Base-by-base conservation (phyloP, 163 green algal species). In the Chlorella variabilis region DNA sequence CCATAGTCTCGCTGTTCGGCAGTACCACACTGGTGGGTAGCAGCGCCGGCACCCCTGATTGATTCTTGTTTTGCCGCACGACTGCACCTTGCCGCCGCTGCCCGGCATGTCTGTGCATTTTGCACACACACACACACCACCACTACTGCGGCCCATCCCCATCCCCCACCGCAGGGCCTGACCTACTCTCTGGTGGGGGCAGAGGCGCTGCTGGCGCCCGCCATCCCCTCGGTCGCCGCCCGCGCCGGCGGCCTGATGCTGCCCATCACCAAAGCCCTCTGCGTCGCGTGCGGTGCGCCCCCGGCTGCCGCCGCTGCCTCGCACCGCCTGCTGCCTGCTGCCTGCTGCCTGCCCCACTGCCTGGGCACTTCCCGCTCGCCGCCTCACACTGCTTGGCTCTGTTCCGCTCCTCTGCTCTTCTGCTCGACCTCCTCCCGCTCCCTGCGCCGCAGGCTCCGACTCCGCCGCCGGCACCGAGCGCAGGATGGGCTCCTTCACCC, bases 401-500 rank as follows among this genome's bases (percentile, higher is more conserved):
- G n/a, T 54, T 11, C 15, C 15, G 11, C 45, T n/a, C 54, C 20
- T 8, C 29, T 58, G 15, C 25, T 62, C 29, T n/a, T n/a, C n/a
- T n/a, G n/a, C n/a, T n/a, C n/a, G n/a, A n/a, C n/a, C n/a, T n/a
- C n/a, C n/a, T n/a, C n/a, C n/a, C n/a, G n/a, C n/a, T n/a, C n/a
- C n/a, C n/a, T n/a, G n/a, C n/a, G n/a, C n/a, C n/a, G n/a, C 41
- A 79, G 69, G 91, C 77, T 94, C 88, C 42, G 90, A 95, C 89
- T 92, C 94, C 2, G 94, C 95, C 66, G 95, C 99, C 77, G 96
- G 96, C 84, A 99, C 96, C 17, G 90, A 96, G 84, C 95, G 95
- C 77, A 98, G 98, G 88, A 96, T 99, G 90, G 97, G 97, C 42
- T 90, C 95, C 0, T 99, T 98, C 91, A 87, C 99, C 62, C 98